These are phyloP conservation scores for Amanita jacksonii DNA, from an alignment of 768 basidiomycete species.

Conservation along the genomic window DNA sequence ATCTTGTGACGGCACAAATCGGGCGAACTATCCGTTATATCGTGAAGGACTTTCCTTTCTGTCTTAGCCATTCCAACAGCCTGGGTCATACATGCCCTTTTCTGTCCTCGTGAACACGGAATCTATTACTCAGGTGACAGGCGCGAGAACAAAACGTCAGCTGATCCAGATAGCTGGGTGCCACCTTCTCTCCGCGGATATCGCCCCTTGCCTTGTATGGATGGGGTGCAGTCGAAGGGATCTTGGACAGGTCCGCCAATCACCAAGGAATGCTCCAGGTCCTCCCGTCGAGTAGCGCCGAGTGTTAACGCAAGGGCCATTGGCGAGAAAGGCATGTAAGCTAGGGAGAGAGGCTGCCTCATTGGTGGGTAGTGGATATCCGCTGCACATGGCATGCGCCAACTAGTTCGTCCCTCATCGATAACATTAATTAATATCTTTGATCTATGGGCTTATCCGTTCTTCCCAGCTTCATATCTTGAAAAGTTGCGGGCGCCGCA, in stretches of 20 bases:
- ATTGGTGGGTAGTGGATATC: not conserved
- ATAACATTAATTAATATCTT: not conserved
- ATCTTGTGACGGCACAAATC: not conserved
- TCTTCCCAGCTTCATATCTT: slow-evolving; percentile 4
- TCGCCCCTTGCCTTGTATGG: not conserved
- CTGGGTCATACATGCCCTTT: slow-evolving; percentile 1
- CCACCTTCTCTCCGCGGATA: slow-evolving; percentile 7
- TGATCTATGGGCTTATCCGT: too few species aligned
- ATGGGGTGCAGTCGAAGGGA: too few species aligned
- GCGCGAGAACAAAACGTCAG: not conserved
- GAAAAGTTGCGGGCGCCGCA: too few species aligned
- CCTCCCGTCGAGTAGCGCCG: too few species aligned
- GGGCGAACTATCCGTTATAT: slow-evolving; percentile 7
- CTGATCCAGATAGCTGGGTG: not conserved
- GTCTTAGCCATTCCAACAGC: not conserved
- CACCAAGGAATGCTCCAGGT: too few species aligned
- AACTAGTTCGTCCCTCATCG: not conserved
- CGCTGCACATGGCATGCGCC: not conserved
- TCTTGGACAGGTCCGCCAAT: too few species aligned
- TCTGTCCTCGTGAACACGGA: slow-evolving; percentile 4
- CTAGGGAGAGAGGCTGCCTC: too few species aligned
- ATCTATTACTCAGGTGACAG: slow-evolving; percentile 3
- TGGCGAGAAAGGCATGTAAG: too few species aligned
- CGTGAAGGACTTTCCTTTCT: slow-evolving; percentile 7
- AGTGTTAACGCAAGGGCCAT: too few species aligned